Base-by-base conservation (phyloP, 306 rosid genomes). In the Ziziphus jujuba region DNA sequence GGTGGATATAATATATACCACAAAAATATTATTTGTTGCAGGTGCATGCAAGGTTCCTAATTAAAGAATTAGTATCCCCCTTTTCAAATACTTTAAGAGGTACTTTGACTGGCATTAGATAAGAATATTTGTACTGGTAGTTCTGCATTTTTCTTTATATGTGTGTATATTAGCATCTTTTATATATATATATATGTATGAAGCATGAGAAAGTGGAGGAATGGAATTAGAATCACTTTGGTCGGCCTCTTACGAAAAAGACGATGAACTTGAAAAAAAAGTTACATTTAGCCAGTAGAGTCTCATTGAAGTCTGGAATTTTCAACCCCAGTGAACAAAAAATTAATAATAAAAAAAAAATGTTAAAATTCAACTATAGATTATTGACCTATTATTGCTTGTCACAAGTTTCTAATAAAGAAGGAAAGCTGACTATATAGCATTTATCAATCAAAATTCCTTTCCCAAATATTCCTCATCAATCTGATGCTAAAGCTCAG, bases 171-270 rank as follows among this genome's bases (percentile, higher is more conserved):
- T n/a, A 56, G 35, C n/a, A 59, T 28, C 33, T 28, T 28, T n/a
- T 35, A 35, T 35, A 35, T 35, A 35, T 35, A 35, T 3, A 1
- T 35, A 35, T 35, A 35, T 35, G 9, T 38, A 40, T 40, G 45
- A 1, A 40, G 45, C 45, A 40, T 40, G 43, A 28, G 65, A 51
- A 51, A 79, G 96, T 87, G 92, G 95, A 82, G 88, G 87, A 75
- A 81, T 79, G 87, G 96, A 91, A 91, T 83, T 85, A 79, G 95
- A 87, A 91, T 91, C 88, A 61, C 82, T 61, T 85, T 87, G 95
- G 96, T 89, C 92, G 92, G 98, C 98, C 98, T 89, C 90, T 78
- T 72, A 56, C 17, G 62, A 72, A 87, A 85, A 80, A 80, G 47
- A 22, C 1, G 35, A 40, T 65, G 71, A 76, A 76, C 79, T 67